Percentiles rank a stretch among this genome's conserved stretches.
phyloP scores from a whole-genome alignment of 208 protist genomes.

The Leishmania braziliensis region DNA sequence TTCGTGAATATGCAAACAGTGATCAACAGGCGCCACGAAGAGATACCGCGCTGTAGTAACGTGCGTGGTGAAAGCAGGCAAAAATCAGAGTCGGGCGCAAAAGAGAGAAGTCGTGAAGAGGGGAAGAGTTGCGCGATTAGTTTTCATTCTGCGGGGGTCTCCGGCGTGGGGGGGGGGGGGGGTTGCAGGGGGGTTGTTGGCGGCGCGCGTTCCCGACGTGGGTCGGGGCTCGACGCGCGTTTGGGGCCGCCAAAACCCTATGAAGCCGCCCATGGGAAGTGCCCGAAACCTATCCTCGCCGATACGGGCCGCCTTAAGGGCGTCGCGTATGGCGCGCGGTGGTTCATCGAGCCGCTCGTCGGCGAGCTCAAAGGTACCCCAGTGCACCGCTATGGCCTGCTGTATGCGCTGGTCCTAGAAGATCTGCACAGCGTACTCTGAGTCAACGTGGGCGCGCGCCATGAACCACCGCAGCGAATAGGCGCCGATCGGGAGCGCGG shows the following conservation, averaged over 20 bases:
- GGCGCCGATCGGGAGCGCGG: constrained; percentile 83
- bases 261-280: constrained; percentile 43
- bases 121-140: not conserved
- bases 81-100: not conserved
- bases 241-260: not conserved
- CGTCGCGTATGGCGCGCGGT: constrained; percentile 36
- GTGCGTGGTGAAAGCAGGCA: not conserved
- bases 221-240: not conserved
- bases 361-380: constrained; percentile 82
- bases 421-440: constrained; percentile 72
- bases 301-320: constrained; percentile 28
- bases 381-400: constrained; percentile 75
- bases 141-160: not conserved
- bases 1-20: not conserved
- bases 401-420: constrained; percentile 59
- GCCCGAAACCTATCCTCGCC: constrained; percentile 26
- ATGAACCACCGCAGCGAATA: constrained; percentile 82
- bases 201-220: not conserved
- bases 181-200: not conserved
- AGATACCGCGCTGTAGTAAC: not conserved
- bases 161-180: not conserved
- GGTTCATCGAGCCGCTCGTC: constrained; percentile 83
- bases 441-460: constrained; percentile 59
- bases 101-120: not conserved
- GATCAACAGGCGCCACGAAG: not conserved